Evolutionary conservation across 345 rosid genomes (phyloP), one percentile per base, ranked within the genome.

Genomic region (Combretum micranthum): DNA sequence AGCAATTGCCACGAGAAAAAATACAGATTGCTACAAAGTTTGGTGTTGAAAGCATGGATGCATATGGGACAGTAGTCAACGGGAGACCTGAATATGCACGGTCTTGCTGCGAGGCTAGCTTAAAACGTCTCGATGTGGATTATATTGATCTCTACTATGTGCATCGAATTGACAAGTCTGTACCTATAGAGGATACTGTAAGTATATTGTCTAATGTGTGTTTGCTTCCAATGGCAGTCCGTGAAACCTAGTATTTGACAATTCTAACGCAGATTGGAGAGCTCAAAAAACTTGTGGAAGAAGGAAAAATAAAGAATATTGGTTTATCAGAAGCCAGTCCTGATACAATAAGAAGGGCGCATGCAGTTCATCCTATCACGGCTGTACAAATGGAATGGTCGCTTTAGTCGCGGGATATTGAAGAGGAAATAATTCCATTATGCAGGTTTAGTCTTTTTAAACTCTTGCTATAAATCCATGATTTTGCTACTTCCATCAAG

Each of bases 301-400:
- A 77, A 50, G 78, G 78, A 47, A 70, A 80, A 62, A 65, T 75
- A 4, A 80, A 73, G 63, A 68, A 70, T 15, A 60, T 69, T 19
- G 85, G 82, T n/a, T 53, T 80, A 50, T 77, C 76, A 32, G 86
- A 81, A 65, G 73, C 86, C 1, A 67, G 78, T 64, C 63, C 64
- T 0, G 79, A 75, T 52, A 75, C 80, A 8, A 56, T 70, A 25
- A 72, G 62, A 48, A 75, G 80, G 50, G 82, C 79, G 4, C 79
- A 72, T 61, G 75, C 73, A 7, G 71, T 77, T 68, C 83, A 75
- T 70, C 80, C 80, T 16, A 63, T 75, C 18, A 66, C 81, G 18
- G 79, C 82, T 13, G 14, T 80, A 15, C 72, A 77, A 59, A 69
- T 80, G 80, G 82, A 74, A 63, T 76, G 66, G 59, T 76, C 76